Evolutionary conservation across 2,329 filamentous ascomycete genomes (phyloP).

Genomic region (Ophiosphaerella korrae): DNA sequence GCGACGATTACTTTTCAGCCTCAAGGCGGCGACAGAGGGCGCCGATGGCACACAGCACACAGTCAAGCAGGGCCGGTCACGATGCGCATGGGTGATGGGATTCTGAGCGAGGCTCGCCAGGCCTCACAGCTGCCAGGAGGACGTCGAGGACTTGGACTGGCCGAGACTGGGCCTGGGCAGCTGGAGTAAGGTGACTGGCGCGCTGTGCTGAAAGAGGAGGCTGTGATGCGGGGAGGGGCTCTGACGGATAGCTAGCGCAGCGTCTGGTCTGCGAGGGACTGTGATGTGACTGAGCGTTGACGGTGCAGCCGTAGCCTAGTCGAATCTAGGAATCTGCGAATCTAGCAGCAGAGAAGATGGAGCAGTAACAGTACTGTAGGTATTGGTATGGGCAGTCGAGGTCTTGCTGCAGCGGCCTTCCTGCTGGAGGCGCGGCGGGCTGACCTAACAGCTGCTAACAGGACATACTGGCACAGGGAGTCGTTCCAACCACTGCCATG

Average conservation of each 20-base stretch:
- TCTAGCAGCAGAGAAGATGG: background rate
- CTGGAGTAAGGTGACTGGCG: too few species aligned
- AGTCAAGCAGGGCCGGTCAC: constrained; percentile 23
- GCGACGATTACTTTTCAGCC: constrained; percentile 44
- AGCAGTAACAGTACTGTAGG: too few species aligned
- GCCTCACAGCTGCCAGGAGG: constrained; percentile 7
- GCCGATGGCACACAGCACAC: constrained; percentile 37
- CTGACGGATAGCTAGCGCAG: background rate
- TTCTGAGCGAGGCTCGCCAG: constrained; percentile 10
- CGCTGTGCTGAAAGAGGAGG: constrained; percentile 16
- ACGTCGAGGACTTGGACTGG: constrained; percentile 6
- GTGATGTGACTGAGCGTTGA: too few species aligned
- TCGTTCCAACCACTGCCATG: constrained; percentile 9
- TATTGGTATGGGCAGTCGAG: too few species aligned
- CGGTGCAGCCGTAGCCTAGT: too few species aligned
- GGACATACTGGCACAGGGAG: too few species aligned
- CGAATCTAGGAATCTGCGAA: too few species aligned
- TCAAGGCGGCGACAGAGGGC: constrained; percentile 43
- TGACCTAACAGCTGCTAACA: constrained; percentile 8
- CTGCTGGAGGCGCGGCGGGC: constrained; percentile 12
- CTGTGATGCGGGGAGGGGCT: constrained; percentile 20
- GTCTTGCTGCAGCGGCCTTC: background rate
- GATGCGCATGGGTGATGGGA: constrained; percentile 13
- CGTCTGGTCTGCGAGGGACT: too few species aligned
- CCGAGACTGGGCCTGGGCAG: background rate